Percentiles rank a stretch among this genome's conserved stretches.
These are phyloP conservation scores for Microstroma glucosiphilum DNA, from an alignment of 1,284 basidiomycete genomes.

Conservation along the genomic window DNA sequence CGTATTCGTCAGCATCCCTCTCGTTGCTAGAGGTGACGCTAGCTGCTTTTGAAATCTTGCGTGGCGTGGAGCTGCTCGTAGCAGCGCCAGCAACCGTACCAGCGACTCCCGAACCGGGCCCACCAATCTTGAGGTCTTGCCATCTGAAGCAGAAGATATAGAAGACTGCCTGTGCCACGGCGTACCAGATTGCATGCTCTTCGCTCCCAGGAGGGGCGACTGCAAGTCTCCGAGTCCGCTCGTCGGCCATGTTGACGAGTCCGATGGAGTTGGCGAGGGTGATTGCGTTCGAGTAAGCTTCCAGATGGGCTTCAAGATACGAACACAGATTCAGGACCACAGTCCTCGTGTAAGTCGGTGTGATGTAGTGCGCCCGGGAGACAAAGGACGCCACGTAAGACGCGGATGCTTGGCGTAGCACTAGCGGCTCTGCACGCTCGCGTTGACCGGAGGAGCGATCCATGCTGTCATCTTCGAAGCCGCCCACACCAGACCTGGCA, in stretches of 20 bases:
- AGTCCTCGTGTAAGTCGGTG: constrained; percentile 66
- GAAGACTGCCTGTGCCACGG: constrained; percentile 85
- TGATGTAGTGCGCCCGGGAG: constrained; percentile 80
- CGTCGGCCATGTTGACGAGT: neutral
- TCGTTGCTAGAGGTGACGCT: constrained; percentile 1
- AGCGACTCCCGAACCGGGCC: neutral
- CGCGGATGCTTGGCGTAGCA: constrained; percentile 45
- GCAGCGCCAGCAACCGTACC: neutral
- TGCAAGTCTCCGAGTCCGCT: constrained; percentile 12
- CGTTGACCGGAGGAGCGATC: neutral
- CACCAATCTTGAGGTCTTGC: constrained; percentile 62
- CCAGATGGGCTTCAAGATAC: constrained; percentile 65
- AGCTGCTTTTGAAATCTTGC: no score
- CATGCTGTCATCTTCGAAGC: constrained; percentile 18
- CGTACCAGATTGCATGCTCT: constrained; percentile 66
- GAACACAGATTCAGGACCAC: constrained; percentile 78
- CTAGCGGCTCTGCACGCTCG: constrained; percentile 26
- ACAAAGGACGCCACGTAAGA: constrained; percentile 68
- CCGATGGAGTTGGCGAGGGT: neutral
- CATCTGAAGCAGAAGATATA: constrained; percentile 98
- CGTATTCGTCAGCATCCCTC: constrained; percentile 24
- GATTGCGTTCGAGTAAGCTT: constrained; percentile 40
- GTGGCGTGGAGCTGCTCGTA: neutral
- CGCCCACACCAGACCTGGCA: constrained; percentile 36
- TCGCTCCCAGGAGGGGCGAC: constrained; percentile 23